Evolutionary conservation across 2,329 filamentous ascomycete species (phyloP), one percentile per base, ranked within the genome.

Genomic region (Hypoxylon sp.): DNA sequence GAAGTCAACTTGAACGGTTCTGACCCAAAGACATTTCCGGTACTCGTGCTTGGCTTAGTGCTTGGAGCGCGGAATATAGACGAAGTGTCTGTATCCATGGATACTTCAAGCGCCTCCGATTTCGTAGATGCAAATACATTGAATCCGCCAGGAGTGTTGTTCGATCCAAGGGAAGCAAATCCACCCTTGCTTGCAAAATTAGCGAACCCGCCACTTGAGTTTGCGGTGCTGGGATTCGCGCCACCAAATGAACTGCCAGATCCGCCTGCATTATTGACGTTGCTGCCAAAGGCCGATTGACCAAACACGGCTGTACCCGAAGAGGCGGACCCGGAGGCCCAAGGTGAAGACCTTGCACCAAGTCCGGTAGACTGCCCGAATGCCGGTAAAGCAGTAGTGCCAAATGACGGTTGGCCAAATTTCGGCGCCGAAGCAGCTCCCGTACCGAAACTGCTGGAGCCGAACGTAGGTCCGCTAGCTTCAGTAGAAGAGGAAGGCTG

Each of bases 1-100:
- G 87, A 89, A 39, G 85, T 85, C 14, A 93, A 81, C 70, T 91
- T 90, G 79, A 93, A 93, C 0, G 86, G 84, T 14, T 81, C 78
- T n/a, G 83, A 83, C 25, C 82, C 83, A 72, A 87, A 85, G 6
- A 75, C 63, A 59, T 65, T 71, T 12, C 63, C 68, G 66, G 75
- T 53, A 60, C 72, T 61, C 16, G 74, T 73, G 59, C 76, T 76
- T 6, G 76, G 71, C 58, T 81, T 83, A 19, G 81, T 78, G 27
- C 73, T 75, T 30, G 78, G 73, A 5, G 80, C 73, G 1, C 78
- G 78, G 68, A 84, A 83, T 1, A 78, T 75, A 8, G 79, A 81
- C 47, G 57, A 71, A 32, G 63, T 56, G 19, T 77, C 74, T 8
- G 74, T 77, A 50, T 77, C 76, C 73, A 77, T 78, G 2, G 78